Evolutionary conservation across 176 grass and related monocot genomes (phyloP).

Genomic region (Raddia distichophylla): DNA sequence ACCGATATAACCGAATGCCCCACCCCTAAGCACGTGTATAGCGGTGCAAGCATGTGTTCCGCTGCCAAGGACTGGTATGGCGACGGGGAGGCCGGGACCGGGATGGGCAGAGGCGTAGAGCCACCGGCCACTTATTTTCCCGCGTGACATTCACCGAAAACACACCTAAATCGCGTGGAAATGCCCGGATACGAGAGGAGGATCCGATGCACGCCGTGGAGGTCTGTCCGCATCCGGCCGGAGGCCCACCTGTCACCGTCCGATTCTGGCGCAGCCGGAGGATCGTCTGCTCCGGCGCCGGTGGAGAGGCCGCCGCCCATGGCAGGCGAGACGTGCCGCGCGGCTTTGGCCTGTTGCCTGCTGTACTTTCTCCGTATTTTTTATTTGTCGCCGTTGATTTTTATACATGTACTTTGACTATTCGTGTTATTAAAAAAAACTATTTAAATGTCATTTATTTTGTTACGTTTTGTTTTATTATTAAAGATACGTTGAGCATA

Average conservation of each 20-base stretch:
- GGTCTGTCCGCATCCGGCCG: background rate
- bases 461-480: too few species aligned
- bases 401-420: too few species aligned
- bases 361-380: too few species aligned
- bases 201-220: constrained; percentile 6
- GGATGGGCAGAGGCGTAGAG: background rate
- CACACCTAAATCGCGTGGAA: constrained; percentile 18
- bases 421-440: too few species aligned
- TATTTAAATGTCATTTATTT: too few species aligned
- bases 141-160: too few species aligned
- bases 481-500: too few species aligned
- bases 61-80: background rate
- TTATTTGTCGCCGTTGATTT: too few species aligned
- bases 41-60: too few species aligned
- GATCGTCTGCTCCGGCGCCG: background rate
- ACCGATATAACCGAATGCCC: too few species aligned
- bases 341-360: background rate
- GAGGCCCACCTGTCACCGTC: background rate
- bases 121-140: constrained; percentile 12
- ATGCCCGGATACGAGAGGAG: background rate
- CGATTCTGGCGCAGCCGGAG: background rate
- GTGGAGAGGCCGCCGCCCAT: background rate
- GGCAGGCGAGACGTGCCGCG: constrained; percentile 48
- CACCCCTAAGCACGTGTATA: too few species aligned
- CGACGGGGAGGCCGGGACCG: background rate